Evolutionary conservation across 2,329 filamentous ascomycete genomes (phyloP).

Genomic region (Sclerotinia trifoliorum): DNA sequence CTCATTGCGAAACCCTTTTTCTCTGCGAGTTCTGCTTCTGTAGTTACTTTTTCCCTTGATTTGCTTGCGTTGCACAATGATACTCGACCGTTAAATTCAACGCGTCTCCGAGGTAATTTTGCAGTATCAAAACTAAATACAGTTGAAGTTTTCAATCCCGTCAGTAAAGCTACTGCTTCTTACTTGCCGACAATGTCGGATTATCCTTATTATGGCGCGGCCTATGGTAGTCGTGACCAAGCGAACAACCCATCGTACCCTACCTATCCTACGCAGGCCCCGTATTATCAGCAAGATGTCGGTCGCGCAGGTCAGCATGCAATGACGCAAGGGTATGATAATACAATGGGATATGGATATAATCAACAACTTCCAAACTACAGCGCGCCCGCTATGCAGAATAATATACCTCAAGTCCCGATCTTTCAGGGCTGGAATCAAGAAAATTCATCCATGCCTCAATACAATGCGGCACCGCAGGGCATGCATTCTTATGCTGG

Average conservation of each 20-base stretch:
- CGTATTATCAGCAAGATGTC: constrained; percentile 34
- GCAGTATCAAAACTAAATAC: constrained; percentile 15
- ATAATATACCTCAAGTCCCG: constrained; percentile 36
- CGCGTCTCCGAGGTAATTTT: constrained; percentile 26
- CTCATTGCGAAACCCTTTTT: constrained; percentile 2
- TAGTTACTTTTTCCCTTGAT: constrained; percentile 26
- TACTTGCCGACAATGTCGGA: constrained; percentile 45
- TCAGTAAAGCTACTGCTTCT: constrained; percentile 6
- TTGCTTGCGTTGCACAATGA: constrained; percentile 32
- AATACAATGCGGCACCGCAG: constrained; percentile 27
- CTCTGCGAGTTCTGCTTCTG: background rate
- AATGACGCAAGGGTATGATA: constrained; percentile 34
- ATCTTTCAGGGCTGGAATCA: constrained; percentile 39
- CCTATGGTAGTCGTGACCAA: constrained; percentile 34
- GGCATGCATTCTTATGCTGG: constrained; percentile 30
- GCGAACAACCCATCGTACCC: constrained; percentile 33
- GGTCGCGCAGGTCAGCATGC: constrained; percentile 29
- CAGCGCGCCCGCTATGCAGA: constrained; percentile 32
- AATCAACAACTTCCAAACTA: constrained; percentile 35
- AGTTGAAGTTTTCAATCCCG: background rate
- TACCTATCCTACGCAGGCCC: constrained; percentile 28
- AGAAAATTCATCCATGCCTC: constrained; percentile 32
- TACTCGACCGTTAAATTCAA: constrained; percentile 30
- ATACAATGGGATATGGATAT: constrained; percentile 36
- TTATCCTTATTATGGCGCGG: constrained; percentile 47